Percentiles rank a stretch among this genome's conserved stretches.
phyloP scores from a whole-genome alignment of 78 protist genomes.

The Dictyostelium firmibasis region DNA sequence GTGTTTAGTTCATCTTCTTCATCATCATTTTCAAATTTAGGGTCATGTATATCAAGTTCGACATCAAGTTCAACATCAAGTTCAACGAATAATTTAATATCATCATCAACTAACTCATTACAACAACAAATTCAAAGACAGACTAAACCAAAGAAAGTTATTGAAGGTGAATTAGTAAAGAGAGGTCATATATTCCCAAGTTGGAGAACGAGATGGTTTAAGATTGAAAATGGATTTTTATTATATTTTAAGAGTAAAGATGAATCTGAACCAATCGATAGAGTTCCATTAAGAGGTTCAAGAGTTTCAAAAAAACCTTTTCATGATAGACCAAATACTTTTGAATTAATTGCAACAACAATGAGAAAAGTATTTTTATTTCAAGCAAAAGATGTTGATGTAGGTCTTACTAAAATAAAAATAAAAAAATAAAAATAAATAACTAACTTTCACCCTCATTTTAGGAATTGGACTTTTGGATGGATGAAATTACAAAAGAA shows the following conservation, averaged over 20 bases:
- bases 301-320: slow-evolving; percentile 71
- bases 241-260: slow-evolving; percentile 58
- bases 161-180: slow-evolving; percentile 59
- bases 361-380: slow-evolving; percentile 47
- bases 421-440: not conserved
- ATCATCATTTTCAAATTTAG: slow-evolving; percentile 4
- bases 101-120: not conserved
- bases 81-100: not conserved
- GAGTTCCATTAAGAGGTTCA: slow-evolving; percentile 52
- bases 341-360: slow-evolving; percentile 57
- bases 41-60: not conserved
- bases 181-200: slow-evolving; percentile 49
- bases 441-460: too few species aligned
- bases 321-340: slow-evolving; percentile 48
- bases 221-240: slow-evolving; percentile 27
- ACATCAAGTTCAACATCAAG: not conserved
- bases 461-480: slow-evolving; percentile 58
- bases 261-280: slow-evolving; percentile 46
- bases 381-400: slow-evolving; percentile 42
- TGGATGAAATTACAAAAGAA: slow-evolving; percentile 21
- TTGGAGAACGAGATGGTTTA: slow-evolving; percentile 66
- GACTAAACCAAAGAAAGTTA: not conserved
- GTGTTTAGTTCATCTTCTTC: not conserved
- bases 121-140: slow-evolving; percentile 2
- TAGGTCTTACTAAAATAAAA: not conserved